A percentile compares a stretch with the other conserved stretches of the same genome.
Conservation (phyloP, 1,139 yeast species). For the Sugiyamaella grinbergsii region DNA sequence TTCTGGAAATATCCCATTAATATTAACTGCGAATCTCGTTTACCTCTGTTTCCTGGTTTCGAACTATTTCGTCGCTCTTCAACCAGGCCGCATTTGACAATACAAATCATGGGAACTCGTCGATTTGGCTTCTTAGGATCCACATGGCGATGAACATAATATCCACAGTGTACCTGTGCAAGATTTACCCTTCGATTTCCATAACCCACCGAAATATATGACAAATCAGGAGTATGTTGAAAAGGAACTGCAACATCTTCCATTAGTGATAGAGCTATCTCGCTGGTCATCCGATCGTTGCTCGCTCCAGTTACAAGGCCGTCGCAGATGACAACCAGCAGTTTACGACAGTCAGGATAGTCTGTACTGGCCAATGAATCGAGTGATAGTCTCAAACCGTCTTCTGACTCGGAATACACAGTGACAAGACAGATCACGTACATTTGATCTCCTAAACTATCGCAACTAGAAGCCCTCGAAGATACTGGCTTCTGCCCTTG, state of each 20-base stretch:
- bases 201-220: constrained; percentile 41
- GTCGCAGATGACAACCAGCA: constrained; percentile 41
- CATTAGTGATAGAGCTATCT: constrained; percentile 53
- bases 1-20: constrained; percentile 43
- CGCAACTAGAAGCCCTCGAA: constrained; percentile 2
- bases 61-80: constrained; percentile 47
- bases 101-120: constrained; percentile 47
- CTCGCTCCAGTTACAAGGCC: constrained; percentile 38
- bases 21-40: constrained; percentile 44
- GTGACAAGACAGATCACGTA: constrained; percentile 50
- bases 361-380: constrained; percentile 38
- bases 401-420: constrained; percentile 41
- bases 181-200: constrained; percentile 38
- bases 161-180: constrained; percentile 41
- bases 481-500: background rate
- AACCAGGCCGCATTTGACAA: constrained; percentile 39
- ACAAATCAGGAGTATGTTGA: constrained; percentile 30
- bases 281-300: constrained; percentile 36
- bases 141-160: constrained; percentile 50
- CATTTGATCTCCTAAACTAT: constrained; percentile 34
- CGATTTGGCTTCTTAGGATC: constrained; percentile 41
- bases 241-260: constrained; percentile 50
- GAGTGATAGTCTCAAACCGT: constrained; percentile 37
- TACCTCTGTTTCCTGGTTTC: constrained; percentile 44
- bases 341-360: constrained; percentile 38